Evolutionary conservation across 805 yeast species (phyloP), one percentile per base, ranked within the genome.

Genomic region (Starmerella floris): DNA sequence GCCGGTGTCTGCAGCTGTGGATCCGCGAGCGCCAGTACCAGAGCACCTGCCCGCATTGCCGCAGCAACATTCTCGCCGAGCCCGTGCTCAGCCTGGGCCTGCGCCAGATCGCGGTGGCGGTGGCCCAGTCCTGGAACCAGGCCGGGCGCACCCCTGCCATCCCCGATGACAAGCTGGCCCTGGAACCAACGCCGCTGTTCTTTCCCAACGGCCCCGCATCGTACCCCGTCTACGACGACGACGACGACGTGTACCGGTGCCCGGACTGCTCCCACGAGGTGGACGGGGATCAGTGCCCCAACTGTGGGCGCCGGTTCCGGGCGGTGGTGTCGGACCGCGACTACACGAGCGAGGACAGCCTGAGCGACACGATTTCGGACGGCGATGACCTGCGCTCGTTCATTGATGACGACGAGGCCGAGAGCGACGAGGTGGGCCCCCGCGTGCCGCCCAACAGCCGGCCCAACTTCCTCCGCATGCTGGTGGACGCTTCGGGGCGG

Each of bases 201-300:
- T 42, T 39, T 28, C 35, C 32, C 4, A 34, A 32, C 6, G 34
- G 35, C 8, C 21, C 22, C 9, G 33, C 26, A 17, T 21, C 17
- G 1, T 30, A 15, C 16, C 69, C 76, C 0, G 53, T 70, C 13
- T 62, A 68, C 8, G 83, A 77, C 50, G 57, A 55, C 13, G 73
- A 74, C 19, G 85, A 79, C 52, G 80, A 77, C 4, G 80, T 79
- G 4, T 72, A 76, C 4, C 59, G 84, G 40, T 79, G 87, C 55
- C 71, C 76, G 1, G 62, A 66, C 31, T 79, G 87, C 55, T 77
- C 72, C 51, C 77, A 83, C 82, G 85, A 79, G 53, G 74, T 78
- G 1, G 72, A 72, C 1, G 39, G 25, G 10, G 57, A 66, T 1
- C 62, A 55, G 26, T 77, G 84, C 51, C 56, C 66, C 23, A 70